These are phyloP conservation scores for Alopecurus myosuroides DNA, from an alignment of 176 grass and related monocot genomes.

Conservation along the genomic window DNA sequence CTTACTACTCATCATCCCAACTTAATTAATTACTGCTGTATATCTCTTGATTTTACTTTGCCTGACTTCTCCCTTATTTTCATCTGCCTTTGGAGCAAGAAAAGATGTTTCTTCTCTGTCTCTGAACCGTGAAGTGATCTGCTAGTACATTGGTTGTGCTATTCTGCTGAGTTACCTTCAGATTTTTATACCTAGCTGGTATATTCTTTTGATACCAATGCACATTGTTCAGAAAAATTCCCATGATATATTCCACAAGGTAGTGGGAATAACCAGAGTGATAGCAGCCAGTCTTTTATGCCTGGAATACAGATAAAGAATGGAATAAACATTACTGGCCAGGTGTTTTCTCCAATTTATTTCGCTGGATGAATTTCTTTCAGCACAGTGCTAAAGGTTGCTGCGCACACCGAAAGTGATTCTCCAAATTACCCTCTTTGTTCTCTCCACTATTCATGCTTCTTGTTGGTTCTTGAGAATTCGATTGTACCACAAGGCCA, in stretches of 20 bases:
- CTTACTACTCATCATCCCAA: neutral
- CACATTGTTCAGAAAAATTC: no score
- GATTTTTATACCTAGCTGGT: no score
- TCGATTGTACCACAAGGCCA: no score
- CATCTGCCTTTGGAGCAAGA: neutral
- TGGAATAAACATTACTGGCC: no score
- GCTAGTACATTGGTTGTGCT: no score
- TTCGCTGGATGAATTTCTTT: no score
- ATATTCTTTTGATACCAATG: slow-evolving; percentile 9
- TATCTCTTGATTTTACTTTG: neutral
- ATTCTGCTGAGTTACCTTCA: no score
- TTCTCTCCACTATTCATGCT: no score
- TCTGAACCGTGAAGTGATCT: no score
- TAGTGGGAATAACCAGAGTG: slow-evolving; percentile 37
- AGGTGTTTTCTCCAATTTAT: no score
- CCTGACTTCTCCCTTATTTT: neutral
- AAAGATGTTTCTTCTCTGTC: neutral
- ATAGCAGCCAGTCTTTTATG: slow-evolving; percentile 33
- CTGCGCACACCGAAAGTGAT: slow-evolving; percentile 27
- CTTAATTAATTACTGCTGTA: no score
- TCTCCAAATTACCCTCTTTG: slow-evolving; percentile 27
- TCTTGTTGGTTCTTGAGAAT: no score
- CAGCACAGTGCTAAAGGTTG: slow-evolving; percentile 11
- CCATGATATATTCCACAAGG: slow-evolving; percentile 31
- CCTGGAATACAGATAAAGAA: neutral